phyloP scores from a whole-genome alignment of 2,329 filamentous ascomycete species.

The Talaromyces sp. region DNA sequence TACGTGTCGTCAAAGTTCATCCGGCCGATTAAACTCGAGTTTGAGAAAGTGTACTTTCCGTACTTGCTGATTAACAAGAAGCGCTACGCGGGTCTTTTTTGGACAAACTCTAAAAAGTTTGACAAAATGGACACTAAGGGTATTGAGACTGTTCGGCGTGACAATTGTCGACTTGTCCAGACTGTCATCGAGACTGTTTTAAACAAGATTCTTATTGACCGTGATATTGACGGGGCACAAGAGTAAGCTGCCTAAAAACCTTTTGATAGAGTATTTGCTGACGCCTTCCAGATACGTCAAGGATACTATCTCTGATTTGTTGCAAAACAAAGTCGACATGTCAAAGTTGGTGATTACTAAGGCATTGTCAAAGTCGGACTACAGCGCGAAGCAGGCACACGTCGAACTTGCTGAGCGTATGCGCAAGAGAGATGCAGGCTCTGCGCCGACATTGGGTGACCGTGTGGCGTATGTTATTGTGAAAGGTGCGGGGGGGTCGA shows the following conservation, averaged over 20 bases:
- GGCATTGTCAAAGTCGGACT: slow-evolving; percentile 83
- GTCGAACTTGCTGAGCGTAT: slow-evolving; percentile 93
- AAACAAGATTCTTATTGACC: slow-evolving; percentile 91
- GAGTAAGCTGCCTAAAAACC: slow-evolving; percentile 55
- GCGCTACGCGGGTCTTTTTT: slow-evolving; percentile 94
- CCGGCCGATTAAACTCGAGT: slow-evolving; percentile 97
- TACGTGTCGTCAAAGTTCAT: slow-evolving; percentile 88
- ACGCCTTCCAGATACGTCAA: slow-evolving; percentile 72
- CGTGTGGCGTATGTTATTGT: slow-evolving; percentile 98
- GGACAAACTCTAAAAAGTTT: slow-evolving; percentile 88
- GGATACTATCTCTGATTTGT: slow-evolving; percentile 84
- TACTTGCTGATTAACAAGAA: slow-evolving; percentile 99
- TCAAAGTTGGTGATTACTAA: slow-evolving; percentile 99
- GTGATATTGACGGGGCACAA: slow-evolving; percentile 83
- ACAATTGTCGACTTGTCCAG: slow-evolving; percentile 93
- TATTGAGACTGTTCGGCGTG: slow-evolving; percentile 94
- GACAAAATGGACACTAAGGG: slow-evolving; percentile 99
- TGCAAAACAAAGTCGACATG: slow-evolving; percentile 98
- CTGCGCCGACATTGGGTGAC: slow-evolving; percentile 85
- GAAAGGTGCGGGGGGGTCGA: slow-evolving; percentile 80
- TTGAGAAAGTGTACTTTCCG: slow-evolving; percentile 98
- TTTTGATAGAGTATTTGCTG: slow-evolving; percentile 28
- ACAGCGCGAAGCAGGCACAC: slow-evolving; percentile 89
- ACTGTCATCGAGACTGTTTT: slow-evolving; percentile 96
- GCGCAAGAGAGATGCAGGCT: slow-evolving; percentile 93